Evolutionary conservation across 352 stramenopile species (phyloP), one percentile per base, ranked within the genome.

Genomic region (Globisporangium megalacanthum): DNA sequence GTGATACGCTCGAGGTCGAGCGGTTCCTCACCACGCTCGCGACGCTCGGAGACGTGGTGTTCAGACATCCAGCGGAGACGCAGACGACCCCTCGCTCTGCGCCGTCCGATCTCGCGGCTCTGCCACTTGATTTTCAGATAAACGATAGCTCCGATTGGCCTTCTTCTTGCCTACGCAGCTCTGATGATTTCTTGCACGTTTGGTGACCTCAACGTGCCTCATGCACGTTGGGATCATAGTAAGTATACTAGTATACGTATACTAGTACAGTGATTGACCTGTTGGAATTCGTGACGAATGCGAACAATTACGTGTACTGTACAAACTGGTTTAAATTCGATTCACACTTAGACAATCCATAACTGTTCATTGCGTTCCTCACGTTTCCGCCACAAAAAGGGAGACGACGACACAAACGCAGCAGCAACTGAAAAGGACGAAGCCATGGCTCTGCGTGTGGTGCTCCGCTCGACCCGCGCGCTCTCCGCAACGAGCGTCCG

Each of bases 1-100:
- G 72, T 10, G 72, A 87, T 65, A 78, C 77, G 35, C 39, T 66
- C 17, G 72, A 87, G 56, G 74, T 87, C 49, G 72, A 85, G 63
- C 72, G 74, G 48, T 83, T 85, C 49, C 58, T 87, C 35, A 83
- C 64, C 10, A 56, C 69, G 59, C 63, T 82, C 37, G 69, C 70
- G n/a, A 69, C 64, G 33, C 58, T 87, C 42, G 59, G 76, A 55
- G 70, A 72, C 31, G 62, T 59, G 9, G 52, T 51, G 13, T 45
- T 49, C 48, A 51, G 52, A 58, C 41, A 58, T 44, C 3, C 41
- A 44, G 25, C 15, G 25, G 41, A 15, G 50, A 3, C 35, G 41
- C 47, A 11, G 22, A 5, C 17, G 29, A 44, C 41, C 51, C 41
- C 20, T 20, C n/a, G 6, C 2, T 25, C n/a, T 37, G 11, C 4